Conservation (phyloP, 805 yeast species). For the Pichia nakasei region DNA sequence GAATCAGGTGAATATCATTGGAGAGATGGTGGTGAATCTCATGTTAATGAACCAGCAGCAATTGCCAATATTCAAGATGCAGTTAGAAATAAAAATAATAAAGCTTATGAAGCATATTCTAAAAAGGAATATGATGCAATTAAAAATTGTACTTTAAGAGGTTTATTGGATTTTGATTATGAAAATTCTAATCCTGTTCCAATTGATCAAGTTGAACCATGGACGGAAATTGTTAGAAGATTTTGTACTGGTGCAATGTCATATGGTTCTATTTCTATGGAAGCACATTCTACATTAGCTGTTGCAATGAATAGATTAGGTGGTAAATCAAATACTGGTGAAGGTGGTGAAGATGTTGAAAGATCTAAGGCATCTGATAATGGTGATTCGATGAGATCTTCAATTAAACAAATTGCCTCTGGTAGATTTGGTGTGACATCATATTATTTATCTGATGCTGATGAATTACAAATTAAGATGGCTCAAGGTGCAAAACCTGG, state of each 20-base stretch:
- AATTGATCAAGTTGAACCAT: conserved; percentile 96
- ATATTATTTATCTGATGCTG: conserved; percentile 88
- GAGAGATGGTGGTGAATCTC: conserved; percentile 98
- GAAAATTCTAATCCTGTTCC: conserved; percentile 70
- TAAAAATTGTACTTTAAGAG: conserved; percentile 87
- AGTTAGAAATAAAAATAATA: conserved; percentile 93
- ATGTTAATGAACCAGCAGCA: conserved; percentile 89
- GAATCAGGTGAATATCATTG: conserved; percentile 97
- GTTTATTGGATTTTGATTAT: conserved; percentile 84
- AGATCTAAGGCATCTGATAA: conserved; percentile 69
- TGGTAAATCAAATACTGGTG: conserved; percentile 97
- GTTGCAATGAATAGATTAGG: conserved; percentile 98
- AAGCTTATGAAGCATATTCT: conserved; percentile 83
- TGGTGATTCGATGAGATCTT: conserved; percentile 98
- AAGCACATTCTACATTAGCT: conserved; percentile 94
- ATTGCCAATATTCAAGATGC: conserved; percentile 95
- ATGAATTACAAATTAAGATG: conserved; percentile 95
- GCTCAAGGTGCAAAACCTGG: conserved; percentile 99
- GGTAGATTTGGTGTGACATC: conserved; percentile 98
- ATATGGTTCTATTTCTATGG: conserved; percentile 97
- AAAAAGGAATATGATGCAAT: conserved; percentile 88
- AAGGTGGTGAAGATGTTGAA: conserved; percentile 98
- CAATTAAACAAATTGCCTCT: conserved; percentile 95
- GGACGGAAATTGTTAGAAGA: conserved; percentile 97
- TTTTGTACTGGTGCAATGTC: conserved; percentile 99